Evolutionary conservation across 1,284 basidiomycete species (phyloP), one percentile per base, ranked within the genome.

Genomic region (Leccinum insolens): DNA sequence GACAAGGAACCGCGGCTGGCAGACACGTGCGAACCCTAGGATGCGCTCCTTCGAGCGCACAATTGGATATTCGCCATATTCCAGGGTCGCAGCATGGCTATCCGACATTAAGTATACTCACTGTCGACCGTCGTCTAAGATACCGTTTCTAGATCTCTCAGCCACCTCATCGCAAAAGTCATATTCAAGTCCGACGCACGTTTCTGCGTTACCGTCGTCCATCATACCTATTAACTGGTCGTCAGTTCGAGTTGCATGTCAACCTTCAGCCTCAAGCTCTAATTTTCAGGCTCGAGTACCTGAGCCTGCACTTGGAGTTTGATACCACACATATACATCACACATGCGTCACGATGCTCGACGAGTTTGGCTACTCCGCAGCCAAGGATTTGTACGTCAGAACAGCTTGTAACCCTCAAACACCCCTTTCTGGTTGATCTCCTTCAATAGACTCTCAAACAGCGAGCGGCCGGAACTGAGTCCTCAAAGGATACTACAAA

Each of bases 11-110:
- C 20, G 46, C n/a, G 62, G 49, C 4, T 41, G 41, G 41, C 46
- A 49, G 46, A 63, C 62, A 63, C 28, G 44, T 63, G 62, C 44
- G 62, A 63, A 57, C 55, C 55, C 52, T 25, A 41, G 14, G 39
- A 57, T 55, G 20, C 12, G 20, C 20, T 52, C 11, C 11, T 3
- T 2, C 20, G 49, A 22, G 52, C 52, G 22, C 22, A 11, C 25
- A 25, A 57, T 57, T 57, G 14, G 22, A 55, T 55, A 22, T 55
- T 22, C 20, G 52, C 52, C 20, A 22, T 22, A 57, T 25, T 17
- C 52, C 55, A 57, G 55, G 55, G 55, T 55, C 52, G 49, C 49
- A 22, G 52, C 3, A 22, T 55, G n/a, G 49, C 20, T 12, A 22
- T 52, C 49, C 49, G 20, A 52, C 11, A 22, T 52, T 22, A 44